Conservation (phyloP, 2,329 filamentous ascomycete species). For the Lithohypha guttulata region DNA sequence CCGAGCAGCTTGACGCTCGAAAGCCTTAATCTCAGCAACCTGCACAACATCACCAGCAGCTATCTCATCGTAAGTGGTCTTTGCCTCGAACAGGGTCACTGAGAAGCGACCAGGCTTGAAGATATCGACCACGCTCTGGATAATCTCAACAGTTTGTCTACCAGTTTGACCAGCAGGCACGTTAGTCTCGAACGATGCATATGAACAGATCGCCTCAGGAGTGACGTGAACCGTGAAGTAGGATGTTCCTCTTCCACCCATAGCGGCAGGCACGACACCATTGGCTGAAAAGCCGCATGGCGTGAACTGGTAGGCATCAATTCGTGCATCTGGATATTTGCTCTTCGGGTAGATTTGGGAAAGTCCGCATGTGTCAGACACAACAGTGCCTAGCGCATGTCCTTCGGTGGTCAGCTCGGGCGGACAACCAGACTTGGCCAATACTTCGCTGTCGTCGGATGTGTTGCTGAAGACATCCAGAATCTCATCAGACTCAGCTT, state of each 20-base stretch:
- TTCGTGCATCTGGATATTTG: slow-evolving; percentile 81
- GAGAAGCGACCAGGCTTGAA: slow-evolving; percentile 98
- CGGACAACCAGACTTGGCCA: slow-evolving; percentile 49
- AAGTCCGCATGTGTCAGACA: slow-evolving; percentile 81
- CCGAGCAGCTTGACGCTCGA: slow-evolving; percentile 35
- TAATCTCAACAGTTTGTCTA: slow-evolving; percentile 77
- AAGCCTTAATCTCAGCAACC: slow-evolving; percentile 29
- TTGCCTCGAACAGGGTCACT: slow-evolving; percentile 91
- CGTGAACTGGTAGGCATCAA: slow-evolving; percentile 93
- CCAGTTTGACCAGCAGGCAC: slow-evolving; percentile 82
- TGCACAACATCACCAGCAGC: slow-evolving; percentile 26
- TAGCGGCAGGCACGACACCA: slow-evolving; percentile 75
- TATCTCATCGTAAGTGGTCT: slow-evolving; percentile 41
- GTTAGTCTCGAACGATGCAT: slow-evolving; percentile 96
- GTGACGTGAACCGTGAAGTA: slow-evolving; percentile 99
- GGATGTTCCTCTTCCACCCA: slow-evolving; percentile 52
- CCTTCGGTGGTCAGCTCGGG: slow-evolving; percentile 83
- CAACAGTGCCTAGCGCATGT: slow-evolving; percentile 81
- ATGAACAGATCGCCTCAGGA: slow-evolving; percentile 91
- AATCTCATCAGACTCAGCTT: slow-evolving; percentile 48
- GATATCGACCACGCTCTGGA: slow-evolving; percentile 87
- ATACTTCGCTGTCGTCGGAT: slow-evolving; percentile 49
- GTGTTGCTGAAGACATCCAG: slow-evolving; percentile 72
- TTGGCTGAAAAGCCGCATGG: slow-evolving; percentile 97
- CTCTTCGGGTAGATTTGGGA: slow-evolving; percentile 77